A percentile compares a stretch with the other conserved stretches of the same genome.
Conservation (phyloP, 148 eudicot species). For the Rhododendron williamsianum region DNA sequence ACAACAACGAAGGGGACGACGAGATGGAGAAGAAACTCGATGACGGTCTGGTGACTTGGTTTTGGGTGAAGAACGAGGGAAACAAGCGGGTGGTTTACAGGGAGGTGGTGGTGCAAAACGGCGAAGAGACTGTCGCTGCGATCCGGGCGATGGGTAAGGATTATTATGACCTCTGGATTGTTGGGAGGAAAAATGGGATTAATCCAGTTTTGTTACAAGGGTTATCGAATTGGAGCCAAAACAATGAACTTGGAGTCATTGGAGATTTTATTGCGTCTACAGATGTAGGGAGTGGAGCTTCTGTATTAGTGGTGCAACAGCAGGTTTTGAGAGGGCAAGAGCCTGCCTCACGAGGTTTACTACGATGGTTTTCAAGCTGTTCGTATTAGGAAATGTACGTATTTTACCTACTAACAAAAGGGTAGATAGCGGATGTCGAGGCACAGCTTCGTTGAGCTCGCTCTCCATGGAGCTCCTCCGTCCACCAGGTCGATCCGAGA, state of each 20-base stretch:
- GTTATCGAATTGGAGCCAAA: constrained; percentile 56
- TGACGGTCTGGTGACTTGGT: constrained; percentile 78
- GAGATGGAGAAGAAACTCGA: constrained; percentile 72
- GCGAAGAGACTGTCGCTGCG: constrained; percentile 59
- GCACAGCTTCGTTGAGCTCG: neutral
- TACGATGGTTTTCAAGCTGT: constrained; percentile 1
- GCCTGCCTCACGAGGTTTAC: neutral
- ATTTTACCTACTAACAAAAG: neutral
- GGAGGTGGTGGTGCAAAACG: constrained; percentile 67
- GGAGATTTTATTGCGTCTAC: constrained; percentile 63
- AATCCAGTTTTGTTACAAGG: constrained; percentile 56
- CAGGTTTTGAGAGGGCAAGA: constrained; percentile 60
- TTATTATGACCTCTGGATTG: constrained; percentile 64
- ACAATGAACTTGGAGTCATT: constrained; percentile 57
- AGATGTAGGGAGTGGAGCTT: constrained; percentile 44
- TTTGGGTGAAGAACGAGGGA: constrained; percentile 83
- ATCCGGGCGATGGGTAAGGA: constrained; percentile 43
- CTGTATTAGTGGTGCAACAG: constrained; percentile 77
- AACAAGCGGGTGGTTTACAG: constrained; percentile 52
- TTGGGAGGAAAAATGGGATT: constrained; percentile 62
- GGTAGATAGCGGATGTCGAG: neutral
- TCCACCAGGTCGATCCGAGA: no score
- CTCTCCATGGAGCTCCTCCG: no score
- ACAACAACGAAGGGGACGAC: constrained; percentile 37
- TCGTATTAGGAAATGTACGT: neutral